Conservation (phyloP, 169 alveolate species). For the Plasmodium knowlesi region DNA sequence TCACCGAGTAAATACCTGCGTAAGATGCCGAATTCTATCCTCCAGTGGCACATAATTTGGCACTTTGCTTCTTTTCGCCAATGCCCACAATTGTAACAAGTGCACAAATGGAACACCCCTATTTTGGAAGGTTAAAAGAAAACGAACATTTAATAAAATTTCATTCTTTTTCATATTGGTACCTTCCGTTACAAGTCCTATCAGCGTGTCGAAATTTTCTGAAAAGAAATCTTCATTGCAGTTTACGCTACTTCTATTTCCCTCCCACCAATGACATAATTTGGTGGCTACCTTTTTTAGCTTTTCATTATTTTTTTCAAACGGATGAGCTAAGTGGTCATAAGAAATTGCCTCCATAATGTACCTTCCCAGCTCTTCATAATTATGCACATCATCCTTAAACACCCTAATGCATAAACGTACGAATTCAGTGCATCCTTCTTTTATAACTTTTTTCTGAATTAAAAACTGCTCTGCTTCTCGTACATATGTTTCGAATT, state of each 20-base stretch:
- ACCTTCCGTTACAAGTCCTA: conserved; percentile 1
- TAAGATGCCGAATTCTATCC: conserved; percentile 34
- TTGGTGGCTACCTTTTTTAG: conserved; percentile 5
- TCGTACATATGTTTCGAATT: conserved; percentile 12
- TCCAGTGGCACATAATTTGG: conserved; percentile 44
- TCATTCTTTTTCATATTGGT: conserved; percentile 27
- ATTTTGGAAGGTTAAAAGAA: conserved; percentile 53
- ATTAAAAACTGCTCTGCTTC: conserved; percentile 43
- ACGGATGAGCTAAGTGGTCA: conserved; percentile 25
- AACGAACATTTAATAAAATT: conserved; percentile 50
- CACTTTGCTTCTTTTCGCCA: conserved; percentile 38
- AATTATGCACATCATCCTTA: conserved; percentile 64
- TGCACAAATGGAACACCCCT: conserved; percentile 60
- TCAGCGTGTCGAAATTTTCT: conserved; percentile 16
- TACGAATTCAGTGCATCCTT: conserved; percentile 21
- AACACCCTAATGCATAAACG: conserved; percentile 41
- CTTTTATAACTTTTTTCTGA: conserved; percentile 6
- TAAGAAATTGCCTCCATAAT: conserved; percentile 24
- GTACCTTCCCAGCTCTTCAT: conserved; percentile 21
- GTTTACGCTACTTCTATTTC: background rate
- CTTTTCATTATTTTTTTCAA: background rate
- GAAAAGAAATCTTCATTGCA: conserved; percentile 6
- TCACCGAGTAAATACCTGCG: background rate
- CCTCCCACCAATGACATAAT: conserved; percentile 34
- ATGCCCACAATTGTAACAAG: conserved; percentile 38